A percentile compares a stretch with the other conserved stretches of the same genome.
These are phyloP conservation scores for Ophiosphaerella korrae DNA, from an alignment of 2,329 filamentous ascomycete species.

Conservation along the genomic window DNA sequence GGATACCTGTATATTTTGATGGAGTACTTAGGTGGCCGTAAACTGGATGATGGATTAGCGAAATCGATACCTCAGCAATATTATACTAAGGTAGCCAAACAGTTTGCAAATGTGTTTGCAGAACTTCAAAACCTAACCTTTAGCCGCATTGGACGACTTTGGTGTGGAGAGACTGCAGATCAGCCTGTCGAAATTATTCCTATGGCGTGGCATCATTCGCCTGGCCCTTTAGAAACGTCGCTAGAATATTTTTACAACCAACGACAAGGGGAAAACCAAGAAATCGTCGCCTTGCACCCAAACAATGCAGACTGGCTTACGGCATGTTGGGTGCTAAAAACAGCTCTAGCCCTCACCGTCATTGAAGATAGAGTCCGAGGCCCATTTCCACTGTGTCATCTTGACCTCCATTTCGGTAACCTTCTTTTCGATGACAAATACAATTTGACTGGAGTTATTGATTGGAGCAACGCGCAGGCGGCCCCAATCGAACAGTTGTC, in stretches of 20 bases:
- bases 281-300: slow-evolving; percentile 19
- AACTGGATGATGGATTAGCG: slow-evolving; percentile 11
- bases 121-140: slow-evolving; percentile 18
- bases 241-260: slow-evolving; percentile 19
- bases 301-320: slow-evolving; percentile 19
- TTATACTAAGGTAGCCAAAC: slow-evolving; percentile 17
- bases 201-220: slow-evolving; percentile 20
- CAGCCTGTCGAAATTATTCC: slow-evolving; percentile 20
- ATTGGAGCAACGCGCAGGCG: slow-evolving; percentile 44
- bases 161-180: slow-evolving; percentile 19
- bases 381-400: slow-evolving; percentile 46
- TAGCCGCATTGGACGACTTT: slow-evolving; percentile 21
- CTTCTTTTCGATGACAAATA: slow-evolving; percentile 52
- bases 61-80: slow-evolving; percentile 17
- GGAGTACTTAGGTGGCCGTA: slow-evolving; percentile 17
- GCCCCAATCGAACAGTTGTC: slow-evolving; percentile 42
- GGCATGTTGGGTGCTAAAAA: slow-evolving; percentile 23
- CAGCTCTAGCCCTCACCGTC: slow-evolving; percentile 18
- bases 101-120: slow-evolving; percentile 19
- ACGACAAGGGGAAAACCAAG: slow-evolving; percentile 17
- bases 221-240: slow-evolving; percentile 18
- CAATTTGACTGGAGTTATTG: slow-evolving; percentile 46
- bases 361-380: slow-evolving; percentile 30
- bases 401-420: slow-evolving; percentile 47
- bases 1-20: slow-evolving; percentile 19